Evolutionary conservation across 768 basidiomycete species (phyloP), one percentile per base, ranked within the genome.

Genomic region (Boletellus sp.): DNA sequence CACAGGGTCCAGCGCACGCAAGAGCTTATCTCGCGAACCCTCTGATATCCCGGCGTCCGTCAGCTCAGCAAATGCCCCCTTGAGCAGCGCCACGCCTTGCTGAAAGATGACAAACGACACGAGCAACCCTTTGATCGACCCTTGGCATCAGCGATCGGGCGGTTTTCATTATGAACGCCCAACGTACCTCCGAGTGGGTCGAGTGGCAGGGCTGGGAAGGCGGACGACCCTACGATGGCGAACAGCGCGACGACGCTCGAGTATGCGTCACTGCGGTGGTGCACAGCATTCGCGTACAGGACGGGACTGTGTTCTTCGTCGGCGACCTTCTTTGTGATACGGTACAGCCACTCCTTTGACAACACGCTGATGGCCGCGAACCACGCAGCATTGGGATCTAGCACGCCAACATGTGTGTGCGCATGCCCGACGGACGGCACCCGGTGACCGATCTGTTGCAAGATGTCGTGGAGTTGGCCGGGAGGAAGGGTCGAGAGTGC

Each of bases 341-440:
- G 76, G 69, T 95, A 98, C 12, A 99, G 67, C 85, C 87, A 97
- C 68, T 99, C 96, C 65, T 99, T 99, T 52, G 78, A 69, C 4
- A 91, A 43, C 3, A 98, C 82, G 55, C 90, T 84, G 19, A 83
- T 60, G 1, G 83, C 82, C 8, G 96, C 96, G 60, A 97, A 94
- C 94, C 94, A 98, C 24, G 94, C 93, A 17, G 96, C 96, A 63
- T 98, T 94, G 36, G 91, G 88, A 64, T 96, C 93, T 6, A 96
- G 74, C 6, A 72, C 69, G 34, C 72, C 79, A 1, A 72, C 70
- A 19, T 84, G 81, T 3, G 72, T 70, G 58, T 84, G 83, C 33
- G 59, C 72, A 60, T 89, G 81, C 8, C 66, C 73, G 28, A 82
- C 78, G 19, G 61, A 42, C 6, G 84, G 80, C 11, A 80, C 62